Evolutionary conservation across 306 rosid genomes (phyloP), one percentile per base, ranked within the genome.

Genomic region (Cucumis sativus): DNA sequence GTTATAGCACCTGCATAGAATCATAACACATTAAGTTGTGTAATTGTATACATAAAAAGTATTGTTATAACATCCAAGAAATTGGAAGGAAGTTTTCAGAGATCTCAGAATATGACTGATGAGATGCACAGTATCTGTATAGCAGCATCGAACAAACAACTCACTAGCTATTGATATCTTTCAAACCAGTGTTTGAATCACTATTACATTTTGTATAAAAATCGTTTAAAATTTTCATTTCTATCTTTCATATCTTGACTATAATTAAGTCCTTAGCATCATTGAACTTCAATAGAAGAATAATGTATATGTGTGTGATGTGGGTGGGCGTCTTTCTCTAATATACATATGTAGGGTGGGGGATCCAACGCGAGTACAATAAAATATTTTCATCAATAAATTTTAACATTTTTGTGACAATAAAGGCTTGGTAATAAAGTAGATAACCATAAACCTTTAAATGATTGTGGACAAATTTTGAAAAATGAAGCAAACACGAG

Each of bases 1-100:
- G 83, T 75, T 82, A 55, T 75, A 79, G 62, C 78, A 82, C 82
- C 97, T 92, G 83, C 70, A 81, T 25, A 52, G 4, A 18, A 52
- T 16, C 54, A 12, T 47, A 47, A 47, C 60, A 51, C 16, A 68
- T 52, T 14, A 54, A 59, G 70, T 9, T 25, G 35, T 39, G 60
- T 33, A 33, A 33, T 4, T 33, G 37, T n/a, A 6, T 0, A 55
- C 16, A 47, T 56, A 7, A 12, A 20, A 23, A 12, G 17, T 41
- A 3, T 14, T 41, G 21, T 55, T 4, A 25, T 18, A 75, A 55
- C 43, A 71, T 71, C 61, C 8, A 17, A 47, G 41, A 71, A 71
- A 16, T 45, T 15, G 12, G 23, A 21, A 71, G 39, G 12, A 18
- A 41, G 6, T 35, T 37, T 39, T 65, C 18, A 20, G 76, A 20